Evolutionary conservation across 805 yeast species (phyloP).

Genomic region (Wickerhamiella siamensis): DNA sequence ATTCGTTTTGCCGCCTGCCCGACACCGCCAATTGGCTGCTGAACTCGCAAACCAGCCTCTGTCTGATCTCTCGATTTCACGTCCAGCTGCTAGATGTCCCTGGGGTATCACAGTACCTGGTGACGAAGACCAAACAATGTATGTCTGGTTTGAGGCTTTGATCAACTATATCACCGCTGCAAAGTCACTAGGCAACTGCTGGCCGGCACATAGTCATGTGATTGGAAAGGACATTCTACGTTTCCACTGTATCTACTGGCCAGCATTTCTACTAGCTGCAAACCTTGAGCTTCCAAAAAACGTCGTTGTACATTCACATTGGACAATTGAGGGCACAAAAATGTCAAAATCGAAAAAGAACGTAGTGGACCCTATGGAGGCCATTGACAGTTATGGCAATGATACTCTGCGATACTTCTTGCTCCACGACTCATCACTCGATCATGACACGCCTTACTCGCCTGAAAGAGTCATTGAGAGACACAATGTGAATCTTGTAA

Average conservation of each 20-base stretch:
- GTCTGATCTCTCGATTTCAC: constrained; percentile 68
- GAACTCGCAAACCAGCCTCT: constrained; percentile 38
- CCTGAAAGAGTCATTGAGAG: constrained; percentile 38
- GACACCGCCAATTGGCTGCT: constrained; percentile 37
- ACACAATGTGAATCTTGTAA: constrained; percentile 41
- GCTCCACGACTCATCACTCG: constrained; percentile 59
- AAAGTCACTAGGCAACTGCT: constrained; percentile 18
- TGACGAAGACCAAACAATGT: constrained; percentile 59
- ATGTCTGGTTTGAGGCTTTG: constrained; percentile 96
- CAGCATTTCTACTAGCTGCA: constrained; percentile 76
- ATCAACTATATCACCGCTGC: constrained; percentile 57
- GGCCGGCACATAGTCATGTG: constrained; percentile 61
- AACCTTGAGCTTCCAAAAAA: constrained; percentile 53
- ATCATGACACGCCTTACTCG: constrained; percentile 66
- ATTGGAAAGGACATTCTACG: constrained; percentile 84
- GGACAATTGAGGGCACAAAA: constrained; percentile 79
- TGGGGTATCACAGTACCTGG: constrained; percentile 91
- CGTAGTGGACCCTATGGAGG: constrained; percentile 78
- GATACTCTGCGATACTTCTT: constrained; percentile 53
- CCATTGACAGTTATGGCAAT: constrained; percentile 48
- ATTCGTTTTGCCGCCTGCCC: constrained; percentile 54
- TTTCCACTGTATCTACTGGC: constrained; percentile 92
- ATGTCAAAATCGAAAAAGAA: constrained; percentile 92
- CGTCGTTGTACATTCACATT: constrained; percentile 83
- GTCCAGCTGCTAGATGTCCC: constrained; percentile 59